Evolutionary conservation across 371 early-diverging fungal genomes (phyloP).

Genomic region (Mortierella sp.): DNA sequence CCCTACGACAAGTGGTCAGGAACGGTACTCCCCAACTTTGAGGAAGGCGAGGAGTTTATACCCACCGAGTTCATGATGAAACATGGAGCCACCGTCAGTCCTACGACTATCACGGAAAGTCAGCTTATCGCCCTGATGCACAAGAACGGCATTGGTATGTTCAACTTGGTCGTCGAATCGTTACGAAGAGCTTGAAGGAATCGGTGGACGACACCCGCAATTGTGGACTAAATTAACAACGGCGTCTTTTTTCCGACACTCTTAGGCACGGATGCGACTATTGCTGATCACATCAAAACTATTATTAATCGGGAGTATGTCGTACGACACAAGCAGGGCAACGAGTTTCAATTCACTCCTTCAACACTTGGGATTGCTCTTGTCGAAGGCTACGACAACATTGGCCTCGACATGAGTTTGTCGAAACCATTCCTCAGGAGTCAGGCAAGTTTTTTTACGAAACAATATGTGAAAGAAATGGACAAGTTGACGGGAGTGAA

Average conservation of each 20-base stretch:
- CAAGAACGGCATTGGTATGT: slow-evolving; percentile 94
- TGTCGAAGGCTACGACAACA: slow-evolving; percentile 92
- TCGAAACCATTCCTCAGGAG: slow-evolving; percentile 89
- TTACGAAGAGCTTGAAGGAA: not conserved
- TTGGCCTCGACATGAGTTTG: slow-evolving; percentile 86
- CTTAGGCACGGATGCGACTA: slow-evolving; percentile 99
- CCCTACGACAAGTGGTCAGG: slow-evolving; percentile 95
- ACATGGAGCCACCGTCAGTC: slow-evolving; percentile 84
- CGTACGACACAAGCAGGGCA: slow-evolving; percentile 68
- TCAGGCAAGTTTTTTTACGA: slow-evolving; percentile 61
- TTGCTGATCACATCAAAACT: slow-evolving; percentile 99
- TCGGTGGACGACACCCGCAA: not conserved
- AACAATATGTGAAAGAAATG: not conserved
- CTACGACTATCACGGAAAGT: slow-evolving; percentile 90
- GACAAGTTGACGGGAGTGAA: not conserved
- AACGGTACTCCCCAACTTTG: slow-evolving; percentile 80
- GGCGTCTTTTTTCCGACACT: not conserved
- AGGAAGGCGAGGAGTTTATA: slow-evolving; percentile 76
- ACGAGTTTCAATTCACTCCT: slow-evolving; percentile 80
- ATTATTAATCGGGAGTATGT: slow-evolving; percentile 95
- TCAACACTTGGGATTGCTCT: slow-evolving; percentile 94
- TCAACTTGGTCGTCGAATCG: not conserved
- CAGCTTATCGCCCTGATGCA: slow-evolving; percentile 99
- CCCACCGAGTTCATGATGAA: slow-evolving; percentile 78
- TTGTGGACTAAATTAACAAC: not conserved